A percentile compares a stretch with the other conserved stretches of the same genome.
phyloP scores from a whole-genome alignment of 2,329 filamentous ascomycete genomes.

The Trichoderma sp. region DNA sequence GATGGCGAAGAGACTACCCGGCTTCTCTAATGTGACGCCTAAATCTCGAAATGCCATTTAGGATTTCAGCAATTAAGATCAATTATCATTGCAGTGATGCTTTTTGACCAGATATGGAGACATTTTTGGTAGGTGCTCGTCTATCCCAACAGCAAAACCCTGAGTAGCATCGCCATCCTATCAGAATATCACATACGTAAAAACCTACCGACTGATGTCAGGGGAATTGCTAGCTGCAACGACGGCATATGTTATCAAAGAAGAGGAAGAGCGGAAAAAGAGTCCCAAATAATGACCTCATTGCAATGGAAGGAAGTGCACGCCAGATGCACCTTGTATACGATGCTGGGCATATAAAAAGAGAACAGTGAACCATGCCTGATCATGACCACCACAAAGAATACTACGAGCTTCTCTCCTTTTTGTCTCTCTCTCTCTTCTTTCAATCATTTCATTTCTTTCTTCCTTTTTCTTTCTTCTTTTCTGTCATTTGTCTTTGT shows the following conservation, averaged over 20 bases:
- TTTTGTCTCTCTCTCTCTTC: neutral
- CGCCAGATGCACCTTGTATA: neutral
- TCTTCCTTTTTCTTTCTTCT: neutral
- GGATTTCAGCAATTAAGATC: too few relatives aligned
- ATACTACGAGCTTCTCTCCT: neutral
- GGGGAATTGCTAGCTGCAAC: too few relatives aligned
- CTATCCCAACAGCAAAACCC: neutral
- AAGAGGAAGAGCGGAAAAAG: too few relatives aligned
- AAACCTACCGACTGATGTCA: too few relatives aligned
- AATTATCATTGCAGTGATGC: too few relatives aligned
- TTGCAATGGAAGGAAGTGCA: too few relatives aligned
- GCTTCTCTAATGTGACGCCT: neutral
- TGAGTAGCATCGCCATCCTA: neutral
- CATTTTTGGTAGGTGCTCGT: too few relatives aligned
- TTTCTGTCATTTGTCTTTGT: neutral
- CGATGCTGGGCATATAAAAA: neutral
- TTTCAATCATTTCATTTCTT: neutral
- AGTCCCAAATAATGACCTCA: too few relatives aligned
- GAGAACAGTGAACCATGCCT: neutral
- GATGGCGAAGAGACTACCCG: neutral
- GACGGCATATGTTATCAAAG: too few relatives aligned
- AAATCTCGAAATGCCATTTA: neutral
- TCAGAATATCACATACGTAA: too few relatives aligned
- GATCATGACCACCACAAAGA: neutral
- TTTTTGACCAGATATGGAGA: too few relatives aligned